Conservation (phyloP, 345 rosid species). For the Reutealis trisperma region DNA sequence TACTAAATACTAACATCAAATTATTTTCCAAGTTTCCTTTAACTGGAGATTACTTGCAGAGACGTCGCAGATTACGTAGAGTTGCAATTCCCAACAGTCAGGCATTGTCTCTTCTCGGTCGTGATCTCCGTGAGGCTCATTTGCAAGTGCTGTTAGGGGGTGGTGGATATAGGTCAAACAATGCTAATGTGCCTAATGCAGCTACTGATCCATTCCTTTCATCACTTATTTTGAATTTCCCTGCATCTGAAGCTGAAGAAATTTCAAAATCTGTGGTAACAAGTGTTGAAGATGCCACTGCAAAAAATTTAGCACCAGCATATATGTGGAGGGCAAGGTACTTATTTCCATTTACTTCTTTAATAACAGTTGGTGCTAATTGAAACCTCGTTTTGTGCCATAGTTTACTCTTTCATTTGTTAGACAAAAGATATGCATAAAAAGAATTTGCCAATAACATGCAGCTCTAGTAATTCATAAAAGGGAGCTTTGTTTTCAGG, state of each 20-base stretch:
- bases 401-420: neutral
- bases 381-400: neutral
- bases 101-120: constrained; percentile 53
- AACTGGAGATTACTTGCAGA: constrained; percentile 60
- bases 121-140: constrained; percentile 69
- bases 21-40: constrained; percentile 28
- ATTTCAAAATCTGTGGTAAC: constrained; percentile 46
- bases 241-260: constrained; percentile 54
- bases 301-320: constrained; percentile 35
- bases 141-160: constrained; percentile 61
- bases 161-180: constrained; percentile 53
- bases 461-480: neutral
- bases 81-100: constrained; percentile 62
- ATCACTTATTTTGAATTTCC: constrained; percentile 53
- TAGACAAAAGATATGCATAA: neutral
- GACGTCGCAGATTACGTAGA: constrained; percentile 57
- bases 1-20: constrained; percentile 4
- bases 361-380: neutral
- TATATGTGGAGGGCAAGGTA: constrained; percentile 63
- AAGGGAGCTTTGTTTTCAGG: neutral
- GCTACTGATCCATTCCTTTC: constrained; percentile 59
- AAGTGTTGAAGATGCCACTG: constrained; percentile 31
- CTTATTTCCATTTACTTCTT: neutral
- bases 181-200: constrained; percentile 41
- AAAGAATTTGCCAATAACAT: neutral